phyloP scores from a whole-genome alignment of 768 basidiomycete genomes.

The Hygrophorus pudorinus region DNA sequence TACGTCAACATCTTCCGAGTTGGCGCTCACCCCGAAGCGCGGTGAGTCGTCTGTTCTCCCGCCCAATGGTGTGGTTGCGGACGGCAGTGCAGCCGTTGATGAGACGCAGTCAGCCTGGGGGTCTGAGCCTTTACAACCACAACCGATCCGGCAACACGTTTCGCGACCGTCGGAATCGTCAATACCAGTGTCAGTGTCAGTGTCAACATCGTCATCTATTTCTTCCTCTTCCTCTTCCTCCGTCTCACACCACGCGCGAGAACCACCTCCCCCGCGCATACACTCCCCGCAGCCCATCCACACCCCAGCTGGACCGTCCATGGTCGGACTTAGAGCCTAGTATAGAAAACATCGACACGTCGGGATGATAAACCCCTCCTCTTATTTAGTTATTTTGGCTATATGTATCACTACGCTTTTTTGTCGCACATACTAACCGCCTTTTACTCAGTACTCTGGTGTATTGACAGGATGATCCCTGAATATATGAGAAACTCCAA shows the following conservation, averaged over 20 bases:
- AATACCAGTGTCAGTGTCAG: neutral
- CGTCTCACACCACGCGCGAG: constrained; percentile 1
- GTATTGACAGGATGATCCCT: too few relatives aligned
- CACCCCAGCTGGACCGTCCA: constrained; percentile 12
- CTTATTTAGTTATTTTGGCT: neutral
- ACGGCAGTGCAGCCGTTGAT: too few relatives aligned
- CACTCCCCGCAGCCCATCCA: constrained; percentile 16
- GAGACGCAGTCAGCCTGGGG: too few relatives aligned
- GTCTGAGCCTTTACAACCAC: constrained; percentile 1
- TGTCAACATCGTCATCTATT: neutral
- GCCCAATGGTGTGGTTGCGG: neutral
- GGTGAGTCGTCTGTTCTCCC: constrained; percentile 8
- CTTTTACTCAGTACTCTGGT: too few relatives aligned
- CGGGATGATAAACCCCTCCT: neutral
- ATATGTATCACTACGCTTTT: too few relatives aligned
- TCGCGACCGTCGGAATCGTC: neutral
- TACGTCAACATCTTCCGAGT: constrained; percentile 20
- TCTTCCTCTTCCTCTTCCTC: constrained; percentile 5
- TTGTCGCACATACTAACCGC: too few relatives aligned
- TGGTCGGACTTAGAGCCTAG: constrained; percentile 21
- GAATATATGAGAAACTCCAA: too few relatives aligned
- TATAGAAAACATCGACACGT: neutral
- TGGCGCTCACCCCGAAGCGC: neutral
- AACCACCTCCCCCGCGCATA: constrained; percentile 12
- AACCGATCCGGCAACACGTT: constrained; percentile 3